Conservation (phyloP, 768 basidiomycete species). For the Boletus vermiculosoides region DNA sequence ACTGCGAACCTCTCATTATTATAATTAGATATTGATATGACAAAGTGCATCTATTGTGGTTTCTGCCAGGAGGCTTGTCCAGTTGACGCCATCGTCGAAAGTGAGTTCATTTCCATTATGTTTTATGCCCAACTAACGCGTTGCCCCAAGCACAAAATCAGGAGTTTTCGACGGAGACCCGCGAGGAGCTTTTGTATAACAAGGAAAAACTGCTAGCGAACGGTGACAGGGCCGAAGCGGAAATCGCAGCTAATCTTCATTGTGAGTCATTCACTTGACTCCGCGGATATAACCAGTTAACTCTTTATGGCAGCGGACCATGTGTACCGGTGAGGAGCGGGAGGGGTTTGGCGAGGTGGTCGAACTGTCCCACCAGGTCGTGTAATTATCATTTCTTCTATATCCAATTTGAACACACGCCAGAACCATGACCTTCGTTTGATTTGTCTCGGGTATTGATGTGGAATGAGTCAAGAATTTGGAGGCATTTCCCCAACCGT, state of each 20-base stretch:
- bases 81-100: constrained; percentile 99
- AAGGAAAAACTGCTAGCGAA: constrained; percentile 98
- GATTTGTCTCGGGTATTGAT: neutral
- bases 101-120: constrained; percentile 48
- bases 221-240: constrained; percentile 94
- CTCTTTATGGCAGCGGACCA: constrained; percentile 64
- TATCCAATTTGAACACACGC: constrained; percentile 4
- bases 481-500: neutral
- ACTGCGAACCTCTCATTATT: neutral
- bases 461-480: neutral
- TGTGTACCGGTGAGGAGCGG: constrained; percentile 70
- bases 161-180: constrained; percentile 95
- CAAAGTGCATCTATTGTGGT: constrained; percentile 99
- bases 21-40: constrained; percentile 93
- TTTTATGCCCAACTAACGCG: constrained; percentile 2
- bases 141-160: constrained; percentile 83
- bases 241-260: constrained; percentile 93
- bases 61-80: constrained; percentile 99
- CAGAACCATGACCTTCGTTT: constrained; percentile 2
- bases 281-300: constrained; percentile 18
- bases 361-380: constrained; percentile 8
- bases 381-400: constrained; percentile 27
- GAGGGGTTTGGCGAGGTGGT: constrained; percentile 7
- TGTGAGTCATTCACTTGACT: constrained; percentile 42
- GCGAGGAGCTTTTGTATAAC: constrained; percentile 98